Evolutionary conservation across 2,329 filamentous ascomycete species (phyloP).

Genomic region (Aureobasidium sp.): DNA sequence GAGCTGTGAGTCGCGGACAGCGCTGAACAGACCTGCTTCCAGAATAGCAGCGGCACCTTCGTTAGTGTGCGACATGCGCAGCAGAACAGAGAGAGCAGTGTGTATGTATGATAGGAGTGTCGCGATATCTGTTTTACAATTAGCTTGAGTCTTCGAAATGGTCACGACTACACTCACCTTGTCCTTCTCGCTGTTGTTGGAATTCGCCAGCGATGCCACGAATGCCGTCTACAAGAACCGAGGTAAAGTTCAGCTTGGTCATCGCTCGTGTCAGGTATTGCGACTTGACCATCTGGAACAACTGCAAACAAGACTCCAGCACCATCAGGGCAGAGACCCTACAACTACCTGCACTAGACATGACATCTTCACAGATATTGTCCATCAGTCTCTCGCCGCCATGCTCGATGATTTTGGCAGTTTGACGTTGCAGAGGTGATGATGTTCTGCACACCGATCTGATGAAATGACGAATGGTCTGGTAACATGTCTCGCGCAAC

Average conservation of each 20-base stretch:
- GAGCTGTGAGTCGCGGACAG: slow-evolving; percentile 71
- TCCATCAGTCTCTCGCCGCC: slow-evolving; percentile 77
- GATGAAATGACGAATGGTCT: slow-evolving; percentile 42
- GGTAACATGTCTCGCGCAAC: slow-evolving; percentile 79
- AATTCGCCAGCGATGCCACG: slow-evolving; percentile 64
- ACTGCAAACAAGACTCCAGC: slow-evolving; percentile 65
- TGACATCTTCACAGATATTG: slow-evolving; percentile 86
- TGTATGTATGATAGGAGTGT: slow-evolving; percentile 54
- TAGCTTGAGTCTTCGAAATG: neutral
- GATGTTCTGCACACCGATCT: neutral
- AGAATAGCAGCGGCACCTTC: slow-evolving; percentile 80
- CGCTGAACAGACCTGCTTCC: slow-evolving; percentile 77
- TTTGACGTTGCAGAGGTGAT: slow-evolving; percentile 37
- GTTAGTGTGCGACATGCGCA: slow-evolving; percentile 75
- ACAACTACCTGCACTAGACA: slow-evolving; percentile 70
- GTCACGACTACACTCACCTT: slow-evolving; percentile 14
- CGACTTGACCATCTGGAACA: slow-evolving; percentile 61
- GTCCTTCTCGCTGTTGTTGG: slow-evolving; percentile 26
- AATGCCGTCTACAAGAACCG: slow-evolving; percentile 81
- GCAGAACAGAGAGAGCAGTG: slow-evolving; percentile 70
- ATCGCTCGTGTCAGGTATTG: slow-evolving; percentile 69
- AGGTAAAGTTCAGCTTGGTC: slow-evolving; percentile 80
- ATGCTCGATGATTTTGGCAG: slow-evolving; percentile 47
- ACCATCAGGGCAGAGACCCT: slow-evolving; percentile 80
- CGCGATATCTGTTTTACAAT: slow-evolving; percentile 39